Evolutionary conservation across 176 grass and related monocot genomes (phyloP).

Genomic region (Calamus simplicifolius): DNA sequence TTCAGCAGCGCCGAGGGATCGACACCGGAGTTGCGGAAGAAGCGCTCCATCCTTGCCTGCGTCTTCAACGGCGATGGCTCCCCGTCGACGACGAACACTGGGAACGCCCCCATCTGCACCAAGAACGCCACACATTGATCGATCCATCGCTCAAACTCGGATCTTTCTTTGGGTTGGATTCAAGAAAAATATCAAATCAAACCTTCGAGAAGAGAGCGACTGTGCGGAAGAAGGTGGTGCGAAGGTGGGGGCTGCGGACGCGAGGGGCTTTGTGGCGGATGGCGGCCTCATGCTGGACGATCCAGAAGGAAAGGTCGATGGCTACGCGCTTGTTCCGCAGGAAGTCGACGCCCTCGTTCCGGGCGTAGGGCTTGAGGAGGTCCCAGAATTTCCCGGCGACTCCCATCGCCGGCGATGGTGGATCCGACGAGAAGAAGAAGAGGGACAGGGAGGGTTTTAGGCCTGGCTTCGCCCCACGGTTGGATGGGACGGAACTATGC

Average conservation of each 20-base stretch:
- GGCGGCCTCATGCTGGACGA: slow-evolving; percentile 78
- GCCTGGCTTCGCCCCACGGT: too few species aligned
- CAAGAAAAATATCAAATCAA: too few species aligned
- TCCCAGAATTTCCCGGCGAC: slow-evolving; percentile 83
- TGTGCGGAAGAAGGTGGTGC: slow-evolving; percentile 81
- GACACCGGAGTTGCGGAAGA: slow-evolving; percentile 60
- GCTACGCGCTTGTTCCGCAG: slow-evolving; percentile 81
- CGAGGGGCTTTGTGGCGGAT: slow-evolving; percentile 32
- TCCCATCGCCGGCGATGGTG: slow-evolving; percentile 33
- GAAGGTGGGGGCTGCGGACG: slow-evolving; percentile 58
- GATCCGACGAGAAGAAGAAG: too few species aligned
- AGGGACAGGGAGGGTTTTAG: too few species aligned
- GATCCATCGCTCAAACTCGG: too few species aligned
- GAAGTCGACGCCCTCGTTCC: slow-evolving; percentile 47
- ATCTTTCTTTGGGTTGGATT: too few species aligned
- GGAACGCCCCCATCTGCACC: slow-evolving; percentile 74
- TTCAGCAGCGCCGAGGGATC: slow-evolving; percentile 39
- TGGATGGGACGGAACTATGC: too few species aligned
- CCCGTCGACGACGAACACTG: slow-evolving; percentile 88
- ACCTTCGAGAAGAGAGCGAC: slow-evolving; percentile 93
- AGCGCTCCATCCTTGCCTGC: slow-evolving; percentile 72
- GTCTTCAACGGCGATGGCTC: slow-evolving; percentile 73
- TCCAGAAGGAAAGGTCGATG: slow-evolving; percentile 92
- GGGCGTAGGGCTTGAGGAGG: slow-evolving; percentile 60
- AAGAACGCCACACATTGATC: too few species aligned